Evolutionary conservation across 768 basidiomycete genomes (phyloP).

Genomic region (Kwoniella europaea): DNA sequence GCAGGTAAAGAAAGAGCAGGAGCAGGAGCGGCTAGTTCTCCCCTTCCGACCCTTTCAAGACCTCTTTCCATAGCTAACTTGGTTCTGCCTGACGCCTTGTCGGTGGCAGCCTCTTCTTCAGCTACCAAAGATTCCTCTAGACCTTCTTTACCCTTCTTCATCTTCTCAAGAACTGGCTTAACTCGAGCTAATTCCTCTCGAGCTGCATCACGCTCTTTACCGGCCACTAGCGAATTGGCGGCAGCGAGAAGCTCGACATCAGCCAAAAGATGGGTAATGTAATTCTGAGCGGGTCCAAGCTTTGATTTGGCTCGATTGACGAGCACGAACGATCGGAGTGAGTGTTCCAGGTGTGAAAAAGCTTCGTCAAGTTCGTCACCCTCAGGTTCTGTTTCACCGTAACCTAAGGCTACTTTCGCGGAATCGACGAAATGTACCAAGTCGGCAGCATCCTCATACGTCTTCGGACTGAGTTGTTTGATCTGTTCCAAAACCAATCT

Average conservation of each 20-base stretch:
- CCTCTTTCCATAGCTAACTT: slow-evolving; percentile 69
- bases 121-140: slow-evolving; percentile 78
- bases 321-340: slow-evolving; percentile 90
- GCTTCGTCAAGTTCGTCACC: slow-evolving; percentile 58
- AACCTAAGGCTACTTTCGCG: slow-evolving; percentile 61
- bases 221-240: slow-evolving; percentile 85
- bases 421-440: slow-evolving; percentile 99
- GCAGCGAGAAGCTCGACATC: slow-evolving; percentile 86
- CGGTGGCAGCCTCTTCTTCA: slow-evolving; percentile 76
- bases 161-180: slow-evolving; percentile 84
- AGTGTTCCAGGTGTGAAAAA: slow-evolving; percentile 86
- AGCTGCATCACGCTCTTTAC: slow-evolving; percentile 74
- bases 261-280: slow-evolving; percentile 82
- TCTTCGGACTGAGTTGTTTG: slow-evolving; percentile 86
- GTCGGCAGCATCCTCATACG: slow-evolving; percentile 86
- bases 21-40: slow-evolving; percentile 64
- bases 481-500: slow-evolving; percentile 90
- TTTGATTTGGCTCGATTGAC: slow-evolving; percentile 96
- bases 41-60: slow-evolving; percentile 75
- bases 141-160: slow-evolving; percentile 72
- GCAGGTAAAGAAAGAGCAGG: slow-evolving; percentile 64
- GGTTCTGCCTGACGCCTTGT: slow-evolving; percentile 64
- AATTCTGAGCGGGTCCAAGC: slow-evolving; percentile 88
- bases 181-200: slow-evolving; percentile 69
- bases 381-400: slow-evolving; percentile 66